Conservation (phyloP, 2,329 filamentous ascomycete species). For the Dactylonectria estremocensis region DNA sequence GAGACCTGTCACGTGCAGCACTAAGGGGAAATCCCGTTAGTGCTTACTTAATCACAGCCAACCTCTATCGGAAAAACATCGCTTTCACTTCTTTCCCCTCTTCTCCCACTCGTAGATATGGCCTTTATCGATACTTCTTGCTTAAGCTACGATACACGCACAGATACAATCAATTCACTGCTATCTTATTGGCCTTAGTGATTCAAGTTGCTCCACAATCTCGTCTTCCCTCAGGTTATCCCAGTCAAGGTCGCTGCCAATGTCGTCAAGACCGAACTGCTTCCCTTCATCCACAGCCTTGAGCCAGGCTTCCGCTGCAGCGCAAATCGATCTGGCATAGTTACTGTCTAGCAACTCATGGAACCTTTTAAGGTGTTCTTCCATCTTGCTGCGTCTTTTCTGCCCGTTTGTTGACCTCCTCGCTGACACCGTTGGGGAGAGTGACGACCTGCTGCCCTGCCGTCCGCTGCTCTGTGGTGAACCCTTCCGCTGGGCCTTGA, state of each 20-base stretch:
- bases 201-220: too few species aligned
- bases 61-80: conserved; percentile 2
- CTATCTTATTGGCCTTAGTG: too few species aligned
- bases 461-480: neutral
- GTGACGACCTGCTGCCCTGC: neutral
- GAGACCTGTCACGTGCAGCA: too few species aligned
- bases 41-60: conserved; percentile 2
- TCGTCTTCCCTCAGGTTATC: conserved; percentile 2
- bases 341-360: conserved; percentile 2
- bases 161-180: too few species aligned
- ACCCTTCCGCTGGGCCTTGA: conserved; percentile 7
- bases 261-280: neutral
- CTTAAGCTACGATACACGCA: too few species aligned
- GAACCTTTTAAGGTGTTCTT: conserved; percentile 3
- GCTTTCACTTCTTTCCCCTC: neutral
- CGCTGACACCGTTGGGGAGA: neutral
- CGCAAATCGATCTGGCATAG: neutral
- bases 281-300: too few species aligned
- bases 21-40: neutral
- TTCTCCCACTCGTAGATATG: conserved; percentile 4
- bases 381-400: neutral
- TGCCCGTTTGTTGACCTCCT: conserved; percentile 1
- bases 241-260: neutral
- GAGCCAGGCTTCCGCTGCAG: too few species aligned
- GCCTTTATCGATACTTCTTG: neutral